These are phyloP conservation scores for Oxytropis ochrocephala DNA, from an alignment of 306 rosid species.

Conservation along the genomic window DNA sequence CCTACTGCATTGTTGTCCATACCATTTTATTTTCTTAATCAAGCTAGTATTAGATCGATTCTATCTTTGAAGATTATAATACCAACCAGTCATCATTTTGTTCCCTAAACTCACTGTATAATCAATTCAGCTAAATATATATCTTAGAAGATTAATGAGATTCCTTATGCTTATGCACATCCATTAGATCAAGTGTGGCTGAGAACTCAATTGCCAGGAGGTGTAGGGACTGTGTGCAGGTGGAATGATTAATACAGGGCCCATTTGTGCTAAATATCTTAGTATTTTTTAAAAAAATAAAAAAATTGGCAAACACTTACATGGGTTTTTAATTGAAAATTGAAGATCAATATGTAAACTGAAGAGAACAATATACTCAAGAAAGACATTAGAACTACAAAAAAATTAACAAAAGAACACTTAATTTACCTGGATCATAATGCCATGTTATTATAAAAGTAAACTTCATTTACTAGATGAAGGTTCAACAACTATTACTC, in stretches of 20 bases:
- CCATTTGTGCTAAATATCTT: background rate
- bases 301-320: background rate
- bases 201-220: conserved; percentile 9
- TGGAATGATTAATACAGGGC: background rate
- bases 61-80: background rate
- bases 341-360: background rate
- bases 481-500: too few species aligned
- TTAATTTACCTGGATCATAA: background rate
- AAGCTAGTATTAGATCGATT: background rate
- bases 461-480: background rate
- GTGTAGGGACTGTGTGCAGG: background rate
- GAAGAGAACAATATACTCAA: background rate
- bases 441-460: background rate
- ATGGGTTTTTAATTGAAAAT: background rate
- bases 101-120: background rate
- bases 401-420: background rate
- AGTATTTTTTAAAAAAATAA: background rate
- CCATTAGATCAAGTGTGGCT: background rate
- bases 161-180: background rate
- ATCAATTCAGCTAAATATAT: background rate
- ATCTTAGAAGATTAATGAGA: background rate
- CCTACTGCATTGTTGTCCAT: background rate
- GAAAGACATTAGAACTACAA: background rate
- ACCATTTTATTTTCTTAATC: background rate
- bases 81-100: background rate